Conservation (phyloP, 305 asterid species). For the Vinca major region DNA sequence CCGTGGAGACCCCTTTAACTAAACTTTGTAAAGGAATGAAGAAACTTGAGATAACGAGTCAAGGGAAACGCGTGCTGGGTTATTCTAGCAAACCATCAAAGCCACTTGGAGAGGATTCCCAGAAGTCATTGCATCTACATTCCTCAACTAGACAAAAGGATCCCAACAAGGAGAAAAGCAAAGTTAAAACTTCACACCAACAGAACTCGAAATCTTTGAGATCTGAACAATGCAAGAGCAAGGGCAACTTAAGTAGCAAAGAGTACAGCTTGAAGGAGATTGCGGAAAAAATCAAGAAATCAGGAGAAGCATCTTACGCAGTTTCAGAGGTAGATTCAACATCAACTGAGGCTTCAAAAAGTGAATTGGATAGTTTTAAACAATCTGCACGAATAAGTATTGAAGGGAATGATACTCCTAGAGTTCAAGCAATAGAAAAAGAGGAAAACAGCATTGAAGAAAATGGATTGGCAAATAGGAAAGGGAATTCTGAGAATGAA, state of each 20-base stretch:
- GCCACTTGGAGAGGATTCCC: constrained; percentile 17
- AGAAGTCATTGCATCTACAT: constrained; percentile 12
- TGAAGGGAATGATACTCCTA: constrained; percentile 21
- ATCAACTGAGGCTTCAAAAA: constrained; percentile 16
- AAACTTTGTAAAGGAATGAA: constrained; percentile 56
- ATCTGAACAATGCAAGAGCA: constrained; percentile 26
- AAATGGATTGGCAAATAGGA: constrained; percentile 6
- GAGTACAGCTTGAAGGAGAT: too few relatives aligned
- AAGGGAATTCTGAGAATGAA: constrained; percentile 13
- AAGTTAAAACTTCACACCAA: constrained; percentile 15
- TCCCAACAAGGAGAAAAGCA: constrained; percentile 29
- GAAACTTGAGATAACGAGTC: constrained; percentile 61
- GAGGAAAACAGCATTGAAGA: constrained; percentile 20
- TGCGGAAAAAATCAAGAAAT: constrained; percentile 8
- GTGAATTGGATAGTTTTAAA: constrained; percentile 11
- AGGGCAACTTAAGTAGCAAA: constrained; percentile 19
- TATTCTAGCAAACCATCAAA: constrained; percentile 32
- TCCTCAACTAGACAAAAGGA: constrained; percentile 19
- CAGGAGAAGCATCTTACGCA: constrained; percentile 3
- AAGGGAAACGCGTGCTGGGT: constrained; percentile 40
- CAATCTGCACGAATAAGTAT: not conserved
- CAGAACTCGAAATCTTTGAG: constrained; percentile 27
- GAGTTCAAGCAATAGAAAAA: constrained; percentile 14
- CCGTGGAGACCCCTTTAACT: constrained; percentile 53
- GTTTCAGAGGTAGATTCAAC: constrained; percentile 14